Evolutionary conservation across 2,329 filamentous ascomycete genomes (phyloP), one percentile per base, ranked within the genome.

Genomic region (Alternaria metachromatica): DNA sequence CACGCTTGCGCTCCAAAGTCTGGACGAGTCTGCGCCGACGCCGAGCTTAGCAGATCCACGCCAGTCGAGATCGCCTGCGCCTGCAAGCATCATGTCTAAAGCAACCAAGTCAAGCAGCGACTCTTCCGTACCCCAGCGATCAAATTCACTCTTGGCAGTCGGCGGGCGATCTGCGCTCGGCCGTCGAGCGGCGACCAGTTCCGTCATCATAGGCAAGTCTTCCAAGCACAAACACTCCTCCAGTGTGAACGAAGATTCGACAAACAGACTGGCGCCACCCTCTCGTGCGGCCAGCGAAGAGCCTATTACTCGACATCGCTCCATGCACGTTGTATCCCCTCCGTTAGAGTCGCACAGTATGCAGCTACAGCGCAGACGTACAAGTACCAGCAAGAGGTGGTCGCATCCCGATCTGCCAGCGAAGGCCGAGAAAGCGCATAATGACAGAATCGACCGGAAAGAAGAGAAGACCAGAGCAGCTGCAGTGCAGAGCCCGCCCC

Each of bases 361-460:
- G n/a, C 72, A 76, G 37, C 67, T 72, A 9, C 76, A 78, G 63
- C 74, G 76, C 46, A 73, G 70, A 21, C 73, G 69, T 5, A 74
- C 72, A 21, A 62, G 73, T 18, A 79, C 80, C 63, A 79, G 76
- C 68, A 81, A 77, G 67, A 77, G 73, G 60, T 77, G 78, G 80
- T 75, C 77, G 46, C 71, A 83, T 67, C 80, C 80, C 10, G 80
- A 82, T 63, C 49, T 82, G 18, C 80, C 80, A n/a, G 72, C 75
- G 8, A 78, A 79, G 53, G 75, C 74, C 48, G 79, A 82, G 50
- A 75, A 76, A 54, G 67, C 60, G 50, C 77, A 80, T 67, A 81
- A 78, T 57, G 75, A 72, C 21, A 76, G 71, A 41, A 58, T 77
- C 11, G 74, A 76, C 8, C 64, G 64, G 5, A 62, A 61, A 25